These are phyloP conservation scores for Ustilago loliicola DNA, from an alignment of 1,284 basidiomycete species.

Conservation along the genomic window DNA sequence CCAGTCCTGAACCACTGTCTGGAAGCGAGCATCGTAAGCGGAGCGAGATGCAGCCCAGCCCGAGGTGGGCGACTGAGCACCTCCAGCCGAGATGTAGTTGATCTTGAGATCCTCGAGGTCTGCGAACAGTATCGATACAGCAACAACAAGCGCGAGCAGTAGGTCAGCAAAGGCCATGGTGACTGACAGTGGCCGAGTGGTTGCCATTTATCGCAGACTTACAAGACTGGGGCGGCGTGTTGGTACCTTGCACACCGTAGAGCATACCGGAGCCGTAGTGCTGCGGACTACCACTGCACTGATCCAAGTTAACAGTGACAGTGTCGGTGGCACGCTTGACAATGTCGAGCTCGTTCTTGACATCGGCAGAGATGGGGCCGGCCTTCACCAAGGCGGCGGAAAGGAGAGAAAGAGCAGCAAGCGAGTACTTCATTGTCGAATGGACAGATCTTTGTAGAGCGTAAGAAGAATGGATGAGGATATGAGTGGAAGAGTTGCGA, in stretches of 20 bases:
- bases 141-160: too few species aligned
- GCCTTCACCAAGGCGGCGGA: background rate
- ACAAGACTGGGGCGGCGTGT: background rate
- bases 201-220: too few species aligned
- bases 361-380: background rate
- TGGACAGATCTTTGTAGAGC: background rate
- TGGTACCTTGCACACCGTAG: conserved; percentile 1
- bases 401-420: background rate
- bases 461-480: background rate
- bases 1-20: background rate
- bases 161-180: too few species aligned
- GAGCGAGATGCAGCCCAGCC: background rate
- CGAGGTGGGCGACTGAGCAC: background rate
- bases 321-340: background rate
- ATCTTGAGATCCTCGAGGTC: background rate
- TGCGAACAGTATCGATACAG: too few species aligned
- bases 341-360: conserved; percentile 1
- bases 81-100: conserved; percentile 1
- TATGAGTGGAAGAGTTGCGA: too few species aligned
- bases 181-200: too few species aligned
- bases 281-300: background rate
- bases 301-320: background rate
- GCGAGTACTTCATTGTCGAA: background rate
- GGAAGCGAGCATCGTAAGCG: background rate
- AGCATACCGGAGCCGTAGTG: background rate